Percentiles rank a stretch among this genome's conserved stretches.
These are phyloP conservation scores for Dactylonectria macrodidyma DNA, from an alignment of 2,329 filamentous ascomycete genomes.

Conservation along the genomic window DNA sequence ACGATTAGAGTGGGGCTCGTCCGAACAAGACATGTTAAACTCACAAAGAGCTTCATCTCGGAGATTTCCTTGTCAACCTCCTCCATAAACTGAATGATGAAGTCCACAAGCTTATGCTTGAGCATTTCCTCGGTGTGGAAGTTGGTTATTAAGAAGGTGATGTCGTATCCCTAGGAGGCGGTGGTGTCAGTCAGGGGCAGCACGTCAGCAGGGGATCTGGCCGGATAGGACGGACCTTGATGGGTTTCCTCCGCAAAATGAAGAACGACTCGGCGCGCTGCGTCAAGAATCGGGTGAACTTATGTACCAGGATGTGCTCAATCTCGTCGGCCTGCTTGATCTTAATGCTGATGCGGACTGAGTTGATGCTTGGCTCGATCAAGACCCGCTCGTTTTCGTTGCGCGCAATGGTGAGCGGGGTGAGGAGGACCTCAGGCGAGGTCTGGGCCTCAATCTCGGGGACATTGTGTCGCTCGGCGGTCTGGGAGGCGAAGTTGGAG, in stretches of 20 bases:
- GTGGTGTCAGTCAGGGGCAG: constrained; percentile 40
- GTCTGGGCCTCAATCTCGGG: constrained; percentile 95
- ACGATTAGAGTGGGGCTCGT: constrained; percentile 35
- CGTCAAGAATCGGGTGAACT: constrained; percentile 96
- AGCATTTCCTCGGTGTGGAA: constrained; percentile 99
- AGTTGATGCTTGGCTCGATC: constrained; percentile 97
- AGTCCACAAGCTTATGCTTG: constrained; percentile 99
- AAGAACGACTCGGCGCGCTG: constrained; percentile 90
- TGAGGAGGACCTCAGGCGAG: constrained; percentile 94
- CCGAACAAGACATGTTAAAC: constrained; percentile 53
- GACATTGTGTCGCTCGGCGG: constrained; percentile 96
- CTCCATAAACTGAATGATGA: constrained; percentile 99
- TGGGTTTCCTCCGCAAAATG: constrained; percentile 93
- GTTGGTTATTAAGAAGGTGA: constrained; percentile 98
- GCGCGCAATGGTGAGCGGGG: constrained; percentile 89
- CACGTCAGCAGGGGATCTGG: constrained; percentile 23
- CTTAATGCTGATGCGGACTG: constrained; percentile 96
- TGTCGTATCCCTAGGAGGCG: constrained; percentile 87
- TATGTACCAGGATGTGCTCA: constrained; percentile 97
- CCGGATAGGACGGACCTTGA: constrained; percentile 77
- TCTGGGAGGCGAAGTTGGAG: constrained; percentile 98
- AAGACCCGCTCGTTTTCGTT: constrained; percentile 98
- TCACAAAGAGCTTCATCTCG: constrained; percentile 99
- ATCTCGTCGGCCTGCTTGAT: constrained; percentile 99
- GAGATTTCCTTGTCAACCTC: constrained; percentile 99